Base-by-base conservation (phyloP, 768 basidiomycete species). In the Kwoniella botswanensis region DNA sequence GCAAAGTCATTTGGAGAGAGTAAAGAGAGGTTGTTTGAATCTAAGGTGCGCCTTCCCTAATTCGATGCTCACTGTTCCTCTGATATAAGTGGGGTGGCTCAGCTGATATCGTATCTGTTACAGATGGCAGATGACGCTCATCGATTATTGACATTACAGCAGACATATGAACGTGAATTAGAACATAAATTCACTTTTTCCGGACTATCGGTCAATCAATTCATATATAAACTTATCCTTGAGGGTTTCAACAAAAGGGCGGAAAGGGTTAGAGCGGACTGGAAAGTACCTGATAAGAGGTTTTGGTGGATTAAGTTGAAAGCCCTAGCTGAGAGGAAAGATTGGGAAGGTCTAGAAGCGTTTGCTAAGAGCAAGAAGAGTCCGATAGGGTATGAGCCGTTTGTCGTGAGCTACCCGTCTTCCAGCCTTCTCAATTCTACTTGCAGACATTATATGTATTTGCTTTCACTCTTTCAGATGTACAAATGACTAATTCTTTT, bases 1-100 rank as follows among this genome's bases (percentile, higher is more conserved):
- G 92, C 93, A 71, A 98, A 94, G 80, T 94, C 92, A 84, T 94
- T 98, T 79, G 91, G 90, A 0, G 94, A 99, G 80, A 94, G 98
- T 80, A 98, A 94, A 82, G 94, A 98, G 74, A 87, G 90, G 1
- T 75, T 84, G 0, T 98, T 98, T 80, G 97, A 99, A 83, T 90
- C 94, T 6, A 96, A 92, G 88, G 94, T 92, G 63, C 21, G 82
- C 74, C n/a, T 5, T 21, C 3, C 54, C 9, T 35, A 35, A 5
- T 35, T 35, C 35, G 5, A 35, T 35, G 35, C 35, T 35, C 35
- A 35, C 35, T 35, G 35, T 35, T 35, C 7, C 35, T 35, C 35
- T 35, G 35, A 35, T 35, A 35, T 35, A 35, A 7, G 6, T 35
- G 35, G 35, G 35, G 35, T 35, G 35, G 7, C 7, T 35, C 35